Evolutionary conservation across 768 basidiomycete species (phyloP).

Genomic region (Kwoniella dendrophila): DNA sequence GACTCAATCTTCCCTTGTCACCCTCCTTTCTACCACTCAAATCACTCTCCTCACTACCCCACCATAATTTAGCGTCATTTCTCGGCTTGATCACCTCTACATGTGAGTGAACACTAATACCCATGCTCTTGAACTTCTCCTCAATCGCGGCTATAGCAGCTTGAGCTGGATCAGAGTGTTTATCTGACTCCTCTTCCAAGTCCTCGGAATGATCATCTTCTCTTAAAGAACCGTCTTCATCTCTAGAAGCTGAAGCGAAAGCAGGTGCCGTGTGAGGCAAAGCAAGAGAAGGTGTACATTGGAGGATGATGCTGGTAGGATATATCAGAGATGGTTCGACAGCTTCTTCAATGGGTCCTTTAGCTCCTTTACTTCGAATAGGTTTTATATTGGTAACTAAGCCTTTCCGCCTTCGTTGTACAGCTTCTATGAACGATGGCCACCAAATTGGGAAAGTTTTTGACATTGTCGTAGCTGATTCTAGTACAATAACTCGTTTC

Average conservation of each 20-base stretch:
- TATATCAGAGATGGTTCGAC: constrained; percentile 36
- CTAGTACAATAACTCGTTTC: constrained; percentile 79
- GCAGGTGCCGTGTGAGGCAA: constrained; percentile 58
- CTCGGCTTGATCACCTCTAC: constrained; percentile 26
- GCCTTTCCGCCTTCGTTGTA: constrained; percentile 69
- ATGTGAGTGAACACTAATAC: constrained; percentile 17
- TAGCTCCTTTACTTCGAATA: constrained; percentile 60
- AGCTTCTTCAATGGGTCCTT: constrained; percentile 10
- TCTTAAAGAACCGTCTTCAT: constrained; percentile 11
- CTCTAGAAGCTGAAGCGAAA: constrained; percentile 1
- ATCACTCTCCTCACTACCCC: constrained; percentile 36
- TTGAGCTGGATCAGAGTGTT: constrained; percentile 15
- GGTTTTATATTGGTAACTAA: no score
- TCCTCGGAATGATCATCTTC: constrained; percentile 3
- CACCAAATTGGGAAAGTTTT: constrained; percentile 76
- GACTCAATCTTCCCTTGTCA: constrained; percentile 18
- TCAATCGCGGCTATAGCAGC: constrained; percentile 21
- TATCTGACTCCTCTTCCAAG: constrained; percentile 6
- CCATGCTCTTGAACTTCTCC: constrained; percentile 30
- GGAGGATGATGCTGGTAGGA: constrained; percentile 82
- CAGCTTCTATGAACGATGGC: constrained; percentile 73
- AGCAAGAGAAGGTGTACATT: constrained; percentile 77
- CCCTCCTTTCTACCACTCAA: constrained; percentile 26
- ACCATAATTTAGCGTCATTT: constrained; percentile 31
- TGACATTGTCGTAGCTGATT: constrained; percentile 77